Base-by-base conservation (phyloP, 345 rosid species). In the Brassica cretica region DNA sequence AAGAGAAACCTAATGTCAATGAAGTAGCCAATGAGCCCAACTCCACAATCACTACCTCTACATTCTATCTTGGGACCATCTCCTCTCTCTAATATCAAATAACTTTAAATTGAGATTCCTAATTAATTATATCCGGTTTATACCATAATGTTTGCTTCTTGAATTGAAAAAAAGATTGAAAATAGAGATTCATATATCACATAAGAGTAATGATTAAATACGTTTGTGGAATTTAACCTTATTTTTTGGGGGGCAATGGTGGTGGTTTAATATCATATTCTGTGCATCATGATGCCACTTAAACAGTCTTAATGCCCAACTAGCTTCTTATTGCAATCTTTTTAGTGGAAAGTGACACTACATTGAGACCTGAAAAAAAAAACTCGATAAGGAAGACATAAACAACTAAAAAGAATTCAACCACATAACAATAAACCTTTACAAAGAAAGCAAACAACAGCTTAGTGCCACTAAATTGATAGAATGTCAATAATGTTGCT, bases 331-430 rank as follows among this genome's bases (percentile, higher is more conserved):
- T 70, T 80, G 79, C 68, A 75, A 75, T 80, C 83, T 80, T 80
- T 76, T 80, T 16, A 66, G 76, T 80, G 83, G 83, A 80, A 76
- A 80, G 80, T 80, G 83, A 80, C 83, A 80, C 33, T 66, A 75
- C 83, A 60, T 15, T 68, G 75, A 79, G 82, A 80, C 76, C 64
- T 70, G 51, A 72, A 71, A 12, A n/a, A 49, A 11, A 75, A 75
- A 75, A 80, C 69, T 75, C 80, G 76, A 80, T 73, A 80, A 74
- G 83, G 75, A 55, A 33, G 9, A 71, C 58, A 21, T 80, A 80
- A 80, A 80, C 64, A 70, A 80, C 21, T 65, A 21, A 58, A 80
- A 80, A 76, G 73, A 71, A 76, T 32, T 71, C 76, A 59, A 46
- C 30, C 71, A 70, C 76, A 64, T n/a, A 73, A 70, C 69, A 66